phyloP scores from a whole-genome alignment of 768 basidiomycete genomes.

The Collybiopsis confluens region DNA sequence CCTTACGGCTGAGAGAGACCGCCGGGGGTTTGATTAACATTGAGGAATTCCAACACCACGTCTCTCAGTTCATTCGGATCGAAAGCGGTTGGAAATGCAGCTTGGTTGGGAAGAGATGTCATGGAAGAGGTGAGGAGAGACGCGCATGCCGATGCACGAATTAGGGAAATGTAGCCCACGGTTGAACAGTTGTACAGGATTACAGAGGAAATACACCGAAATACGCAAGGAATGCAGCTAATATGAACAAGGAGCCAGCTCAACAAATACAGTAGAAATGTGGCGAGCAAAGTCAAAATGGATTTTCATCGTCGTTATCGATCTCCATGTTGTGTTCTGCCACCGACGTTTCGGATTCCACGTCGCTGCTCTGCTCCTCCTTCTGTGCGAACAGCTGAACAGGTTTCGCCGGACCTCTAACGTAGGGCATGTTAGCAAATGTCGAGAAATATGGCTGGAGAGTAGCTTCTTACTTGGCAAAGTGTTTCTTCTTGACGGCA shows the following conservation, averaged over 20 bases:
- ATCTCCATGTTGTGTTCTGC: conserved; percentile 26
- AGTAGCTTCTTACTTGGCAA: conserved; percentile 61
- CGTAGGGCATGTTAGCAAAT: conserved; percentile 9
- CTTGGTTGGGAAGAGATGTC: neutral
- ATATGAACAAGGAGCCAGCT: conserved; percentile 3
- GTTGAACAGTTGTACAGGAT: neutral
- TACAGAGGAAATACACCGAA: conserved; percentile 1
- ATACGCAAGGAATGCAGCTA: conserved; percentile 20
- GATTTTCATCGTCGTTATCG: conserved; percentile 63
- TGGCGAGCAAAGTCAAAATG: no score
- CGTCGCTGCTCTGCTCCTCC: conserved; percentile 36
- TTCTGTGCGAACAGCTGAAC: conserved; percentile 54
- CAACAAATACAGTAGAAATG: no score
- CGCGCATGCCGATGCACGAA: neutral
- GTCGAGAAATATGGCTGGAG: neutral
- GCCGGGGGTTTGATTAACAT: neutral
- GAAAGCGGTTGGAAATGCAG: neutral
- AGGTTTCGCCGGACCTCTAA: conserved; percentile 54
- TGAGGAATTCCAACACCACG: conserved; percentile 1
- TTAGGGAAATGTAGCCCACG: neutral
- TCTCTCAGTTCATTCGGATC: neutral
- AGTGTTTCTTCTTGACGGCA: conserved; percentile 91
- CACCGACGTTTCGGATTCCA: conserved; percentile 23
- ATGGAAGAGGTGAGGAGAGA: neutral
- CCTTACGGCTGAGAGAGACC: conserved; percentile 1